A percentile compares a stretch with the other conserved stretches of the same genome.
Evolutionary conservation across 768 basidiomycete genomes (phyloP).

Genomic region (Leccinum longicurvipes): DNA sequence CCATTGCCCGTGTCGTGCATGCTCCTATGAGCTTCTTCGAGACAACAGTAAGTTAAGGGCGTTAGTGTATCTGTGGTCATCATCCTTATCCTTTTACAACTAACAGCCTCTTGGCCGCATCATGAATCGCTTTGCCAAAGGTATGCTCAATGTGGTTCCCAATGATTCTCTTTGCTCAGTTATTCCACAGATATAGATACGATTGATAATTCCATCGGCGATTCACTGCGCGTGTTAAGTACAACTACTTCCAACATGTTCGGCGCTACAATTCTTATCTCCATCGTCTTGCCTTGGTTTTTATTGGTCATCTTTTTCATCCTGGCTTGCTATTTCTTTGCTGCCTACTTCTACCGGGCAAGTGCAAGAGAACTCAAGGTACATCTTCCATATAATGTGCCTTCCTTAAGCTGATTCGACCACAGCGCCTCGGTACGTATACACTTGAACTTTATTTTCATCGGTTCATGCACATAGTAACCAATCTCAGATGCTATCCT

Average conservation of each 20-base stretch:
- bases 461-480: neutral
- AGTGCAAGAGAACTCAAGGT: constrained; percentile 87
- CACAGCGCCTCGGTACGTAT: constrained; percentile 50
- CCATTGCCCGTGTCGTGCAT: constrained; percentile 69
- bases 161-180: neutral
- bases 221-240: constrained; percentile 71
- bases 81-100: constrained; percentile 3
- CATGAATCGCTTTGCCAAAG: constrained; percentile 88
- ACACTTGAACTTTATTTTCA: neutral
- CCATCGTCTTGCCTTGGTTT: constrained; percentile 81
- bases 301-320: constrained; percentile 68
- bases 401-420: constrained; percentile 4
- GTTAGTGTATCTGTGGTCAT: neutral
- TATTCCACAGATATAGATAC: constrained; percentile 61
- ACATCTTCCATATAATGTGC: constrained; percentile 6
- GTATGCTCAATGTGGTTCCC: constrained; percentile 25
- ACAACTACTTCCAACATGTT: constrained; percentile 60
- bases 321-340: constrained; percentile 60
- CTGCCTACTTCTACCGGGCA: constrained; percentile 78
- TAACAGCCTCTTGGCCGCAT: constrained; percentile 76
- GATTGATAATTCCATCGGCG: constrained; percentile 72
- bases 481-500: constrained; percentile 68
- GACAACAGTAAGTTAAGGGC: constrained; percentile 52
- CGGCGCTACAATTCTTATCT: constrained; percentile 76
- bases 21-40: constrained; percentile 92